Evolutionary conservation across 78 protist genomes (phyloP).

Genomic region (Dictyostelium capitatum): DNA sequence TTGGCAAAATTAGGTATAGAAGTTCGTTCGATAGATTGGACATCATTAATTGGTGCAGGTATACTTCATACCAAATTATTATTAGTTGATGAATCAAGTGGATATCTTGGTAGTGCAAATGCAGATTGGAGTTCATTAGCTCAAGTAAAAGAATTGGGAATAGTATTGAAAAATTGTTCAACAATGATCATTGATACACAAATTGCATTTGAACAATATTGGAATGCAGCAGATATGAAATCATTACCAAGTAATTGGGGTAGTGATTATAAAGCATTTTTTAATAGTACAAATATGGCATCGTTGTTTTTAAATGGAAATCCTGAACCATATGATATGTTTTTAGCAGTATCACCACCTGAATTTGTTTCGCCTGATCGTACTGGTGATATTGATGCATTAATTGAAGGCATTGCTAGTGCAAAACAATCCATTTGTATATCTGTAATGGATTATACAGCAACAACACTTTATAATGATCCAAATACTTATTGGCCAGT

Average conservation of each 20-base stretch:
- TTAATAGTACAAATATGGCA: constrained; percentile 17
- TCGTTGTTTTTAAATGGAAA: constrained; percentile 22
- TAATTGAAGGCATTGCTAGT: constrained; percentile 48
- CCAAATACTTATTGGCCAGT: constrained; percentile 85
- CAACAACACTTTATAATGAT: constrained; percentile 52
- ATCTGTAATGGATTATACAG: constrained; percentile 89
- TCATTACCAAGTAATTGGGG: constrained; percentile 50
- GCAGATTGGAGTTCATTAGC: constrained; percentile 91
- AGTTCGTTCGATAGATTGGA: constrained; percentile 67
- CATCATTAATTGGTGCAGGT: constrained; percentile 45
- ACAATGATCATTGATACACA: constrained; percentile 80
- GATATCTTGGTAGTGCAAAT: constrained; percentile 80
- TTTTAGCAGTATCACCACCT: constrained; percentile 70
- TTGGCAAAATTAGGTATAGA: constrained; percentile 63
- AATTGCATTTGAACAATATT: constrained; percentile 79
- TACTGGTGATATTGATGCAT: constrained; percentile 82
- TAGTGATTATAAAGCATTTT: constrained; percentile 11
- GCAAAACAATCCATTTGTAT: constrained; percentile 65
- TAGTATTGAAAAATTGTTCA: constrained; percentile 80
- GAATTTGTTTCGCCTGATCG: constrained; percentile 41
- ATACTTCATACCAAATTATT: constrained; percentile 81
- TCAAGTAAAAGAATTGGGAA: constrained; percentile 95
- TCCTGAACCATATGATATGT: constrained; percentile 17
- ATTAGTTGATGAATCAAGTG: constrained; percentile 43
- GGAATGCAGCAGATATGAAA: constrained; percentile 57